These are phyloP conservation scores for Neopestalotiopsis clavispora DNA, from an alignment of 2,329 filamentous ascomycete genomes.

Conservation along the genomic window DNA sequence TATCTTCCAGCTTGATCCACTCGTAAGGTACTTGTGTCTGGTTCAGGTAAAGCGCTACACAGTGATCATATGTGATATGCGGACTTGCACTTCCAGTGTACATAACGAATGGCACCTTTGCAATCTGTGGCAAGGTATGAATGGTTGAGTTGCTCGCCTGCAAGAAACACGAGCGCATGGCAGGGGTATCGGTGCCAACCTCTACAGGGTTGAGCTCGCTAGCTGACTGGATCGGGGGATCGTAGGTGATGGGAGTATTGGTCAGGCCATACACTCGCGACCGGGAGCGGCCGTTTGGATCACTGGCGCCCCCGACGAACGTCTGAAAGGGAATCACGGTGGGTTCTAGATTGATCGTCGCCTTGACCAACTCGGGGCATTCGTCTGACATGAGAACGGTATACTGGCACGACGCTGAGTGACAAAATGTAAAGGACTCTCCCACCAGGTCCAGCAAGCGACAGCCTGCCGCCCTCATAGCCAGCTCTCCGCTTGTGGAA, in stretches of 20 bases:
- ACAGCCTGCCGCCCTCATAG: constrained; percentile 19
- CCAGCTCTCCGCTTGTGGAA: constrained; percentile 14
- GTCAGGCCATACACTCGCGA: constrained; percentile 17
- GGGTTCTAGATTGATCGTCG: constrained; percentile 19
- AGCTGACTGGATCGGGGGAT: constrained; percentile 7
- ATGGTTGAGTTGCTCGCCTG: constrained; percentile 14
- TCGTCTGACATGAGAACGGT: constrained; percentile 16
- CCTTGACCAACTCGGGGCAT: constrained; percentile 15
- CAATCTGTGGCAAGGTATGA: constrained; percentile 15
- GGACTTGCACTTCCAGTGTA: constrained; percentile 18
- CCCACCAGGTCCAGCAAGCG: constrained; percentile 11
- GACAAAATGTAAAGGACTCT: constrained; percentile 13
- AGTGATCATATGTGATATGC: constrained; percentile 20
- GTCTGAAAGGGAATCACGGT: constrained; percentile 16
- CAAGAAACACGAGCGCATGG: constrained; percentile 16
- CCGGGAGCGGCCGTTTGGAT: constrained; percentile 8
- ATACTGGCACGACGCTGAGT: constrained; percentile 15
- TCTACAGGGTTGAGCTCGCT: constrained; percentile 13
- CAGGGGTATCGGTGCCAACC: constrained; percentile 16
- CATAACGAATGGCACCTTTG: constrained; percentile 20
- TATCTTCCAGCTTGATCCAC: constrained; percentile 18
- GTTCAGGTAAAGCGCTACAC: constrained; percentile 16
- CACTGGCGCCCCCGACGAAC: constrained; percentile 10
- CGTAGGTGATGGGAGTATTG: constrained; percentile 16
- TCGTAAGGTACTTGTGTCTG: constrained; percentile 16